phyloP scores from a whole-genome alignment of 2,329 filamentous ascomycete genomes.

The Paracorniculantispora psalliotae region DNA sequence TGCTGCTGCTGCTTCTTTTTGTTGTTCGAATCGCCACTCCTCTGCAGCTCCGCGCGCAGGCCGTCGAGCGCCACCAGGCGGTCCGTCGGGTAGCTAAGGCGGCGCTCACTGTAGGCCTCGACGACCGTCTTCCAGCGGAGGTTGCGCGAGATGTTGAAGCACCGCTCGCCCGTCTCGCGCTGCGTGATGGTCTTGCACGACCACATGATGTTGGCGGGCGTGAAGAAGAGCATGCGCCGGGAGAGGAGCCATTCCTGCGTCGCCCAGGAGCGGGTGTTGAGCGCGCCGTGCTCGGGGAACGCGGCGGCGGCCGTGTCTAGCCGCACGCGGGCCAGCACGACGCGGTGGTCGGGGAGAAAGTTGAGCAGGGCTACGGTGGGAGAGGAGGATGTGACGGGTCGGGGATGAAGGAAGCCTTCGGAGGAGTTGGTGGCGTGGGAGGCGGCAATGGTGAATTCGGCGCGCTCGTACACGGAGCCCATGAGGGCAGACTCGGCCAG shows the following conservation, averaged over 20 bases:
- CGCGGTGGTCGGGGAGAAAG: not conserved
- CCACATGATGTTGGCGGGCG: conserved; percentile 16
- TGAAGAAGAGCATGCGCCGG: conserved; percentile 19
- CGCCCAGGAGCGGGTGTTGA: conserved; percentile 18
- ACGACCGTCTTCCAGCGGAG: conserved; percentile 16
- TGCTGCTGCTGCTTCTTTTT: too few relatives aligned
- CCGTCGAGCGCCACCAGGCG: conserved; percentile 17
- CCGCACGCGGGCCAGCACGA: conserved; percentile 15
- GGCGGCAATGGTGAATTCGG: not conserved
- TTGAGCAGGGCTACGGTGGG: not conserved
- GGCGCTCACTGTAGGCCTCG: conserved; percentile 16
- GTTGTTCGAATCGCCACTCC: conserved; percentile 10
- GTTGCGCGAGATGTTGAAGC: conserved; percentile 18
- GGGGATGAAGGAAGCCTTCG: not conserved
- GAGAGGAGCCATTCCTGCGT: conserved; percentile 20
- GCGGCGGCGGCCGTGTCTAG: conserved; percentile 13
- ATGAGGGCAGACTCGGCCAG: not conserved
- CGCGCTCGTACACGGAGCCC: not conserved
- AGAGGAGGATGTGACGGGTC: not conserved
- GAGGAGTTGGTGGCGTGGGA: not conserved
- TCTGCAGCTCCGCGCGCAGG: conserved; percentile 14
- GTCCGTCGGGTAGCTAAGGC: conserved; percentile 16
- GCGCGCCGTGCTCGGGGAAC: conserved; percentile 17
- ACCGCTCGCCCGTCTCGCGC: conserved; percentile 18
- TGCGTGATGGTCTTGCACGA: conserved; percentile 19